Percentiles rank a stretch among this genome's conserved stretches.
Evolutionary conservation across 2,329 filamentous ascomycete genomes (phyloP).

Genomic region (Neophaeococcomyces aloes): DNA sequence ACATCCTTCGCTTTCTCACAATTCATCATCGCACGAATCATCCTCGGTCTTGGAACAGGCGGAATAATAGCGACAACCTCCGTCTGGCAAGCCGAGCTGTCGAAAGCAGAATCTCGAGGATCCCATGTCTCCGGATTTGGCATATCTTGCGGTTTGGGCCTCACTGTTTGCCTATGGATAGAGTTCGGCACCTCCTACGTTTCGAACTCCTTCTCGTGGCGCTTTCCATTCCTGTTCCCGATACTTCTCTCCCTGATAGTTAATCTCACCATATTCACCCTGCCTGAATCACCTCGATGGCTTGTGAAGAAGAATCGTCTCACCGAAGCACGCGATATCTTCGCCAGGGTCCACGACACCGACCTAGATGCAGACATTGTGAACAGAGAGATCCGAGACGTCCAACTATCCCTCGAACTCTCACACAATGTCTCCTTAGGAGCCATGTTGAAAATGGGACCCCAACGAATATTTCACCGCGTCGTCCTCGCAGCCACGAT

Average conservation of each 20-base stretch:
- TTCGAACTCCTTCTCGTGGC: neutral
- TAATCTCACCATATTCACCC: slow-evolving; percentile 18
- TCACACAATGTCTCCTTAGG: slow-evolving; percentile 26
- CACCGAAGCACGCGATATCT: slow-evolving; percentile 27
- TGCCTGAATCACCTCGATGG: slow-evolving; percentile 36
- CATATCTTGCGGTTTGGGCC: neutral
- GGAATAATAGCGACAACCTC: slow-evolving; percentile 31
- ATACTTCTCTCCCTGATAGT: slow-evolving; percentile 20
- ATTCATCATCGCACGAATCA: slow-evolving; percentile 36
- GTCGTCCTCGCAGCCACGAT: slow-evolving; percentile 29
- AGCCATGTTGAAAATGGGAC: slow-evolving; percentile 5
- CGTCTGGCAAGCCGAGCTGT: slow-evolving; percentile 36
- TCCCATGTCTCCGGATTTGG: slow-evolving; percentile 45
- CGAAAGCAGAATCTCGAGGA: slow-evolving; percentile 40
- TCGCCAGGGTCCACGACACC: slow-evolving; percentile 27
- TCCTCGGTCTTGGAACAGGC: slow-evolving; percentile 29
- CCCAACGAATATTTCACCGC: slow-evolving; percentile 28
- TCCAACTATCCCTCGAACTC: neutral
- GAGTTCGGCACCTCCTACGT: slow-evolving; percentile 3
- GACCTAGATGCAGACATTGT: neutral
- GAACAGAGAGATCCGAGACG: neutral
- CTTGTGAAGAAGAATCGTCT: slow-evolving; percentile 33
- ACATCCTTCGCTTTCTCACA: slow-evolving; percentile 32
- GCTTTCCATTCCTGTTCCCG: slow-evolving; percentile 1
- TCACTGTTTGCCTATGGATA: neutral